phyloP scores from a whole-genome alignment of 441 rosid species.

The Raphanus hybrid region DNA sequence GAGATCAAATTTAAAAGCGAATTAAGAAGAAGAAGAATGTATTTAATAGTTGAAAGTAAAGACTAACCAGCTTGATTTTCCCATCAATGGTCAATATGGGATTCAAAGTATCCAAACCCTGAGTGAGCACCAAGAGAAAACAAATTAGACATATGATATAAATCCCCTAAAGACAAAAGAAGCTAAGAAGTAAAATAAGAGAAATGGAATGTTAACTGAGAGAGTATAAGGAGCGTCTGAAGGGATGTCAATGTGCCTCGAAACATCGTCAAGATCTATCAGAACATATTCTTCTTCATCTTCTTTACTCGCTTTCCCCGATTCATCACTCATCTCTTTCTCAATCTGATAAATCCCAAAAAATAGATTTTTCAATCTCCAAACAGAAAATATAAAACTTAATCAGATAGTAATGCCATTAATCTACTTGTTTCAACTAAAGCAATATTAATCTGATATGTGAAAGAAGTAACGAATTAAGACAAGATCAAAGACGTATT shows the following conservation, averaged over 20 bases:
- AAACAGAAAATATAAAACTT: no score
- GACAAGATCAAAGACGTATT: no score
- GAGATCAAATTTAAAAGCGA: not conserved
- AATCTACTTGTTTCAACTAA: not conserved
- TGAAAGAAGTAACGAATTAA: not conserved
- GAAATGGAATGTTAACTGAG: conserved; percentile 6
- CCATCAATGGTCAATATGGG: not conserved
- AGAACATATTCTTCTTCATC: conserved; percentile 36
- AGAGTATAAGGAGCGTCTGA: conserved; percentile 37
- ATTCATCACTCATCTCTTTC: conserved; percentile 19
- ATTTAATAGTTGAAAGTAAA: not conserved
- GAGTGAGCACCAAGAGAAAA: no score
- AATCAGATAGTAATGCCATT: not conserved
- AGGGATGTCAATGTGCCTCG: conserved; percentile 43
- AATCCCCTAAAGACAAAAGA: no score
- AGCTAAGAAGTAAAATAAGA: no score
- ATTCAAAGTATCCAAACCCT: conserved; percentile 19
- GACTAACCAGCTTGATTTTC: conserved; percentile 12
- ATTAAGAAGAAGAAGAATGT: not conserved
- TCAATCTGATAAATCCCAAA: no score
- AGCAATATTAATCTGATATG: not conserved
- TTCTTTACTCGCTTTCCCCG: conserved; percentile 19
- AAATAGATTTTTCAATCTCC: no score
- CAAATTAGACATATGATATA: no score
- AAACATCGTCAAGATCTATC: conserved; percentile 39